Evolutionary conservation across 2,329 filamentous ascomycete genomes (phyloP).

Genomic region (Tolypocladium pustulatum): DNA sequence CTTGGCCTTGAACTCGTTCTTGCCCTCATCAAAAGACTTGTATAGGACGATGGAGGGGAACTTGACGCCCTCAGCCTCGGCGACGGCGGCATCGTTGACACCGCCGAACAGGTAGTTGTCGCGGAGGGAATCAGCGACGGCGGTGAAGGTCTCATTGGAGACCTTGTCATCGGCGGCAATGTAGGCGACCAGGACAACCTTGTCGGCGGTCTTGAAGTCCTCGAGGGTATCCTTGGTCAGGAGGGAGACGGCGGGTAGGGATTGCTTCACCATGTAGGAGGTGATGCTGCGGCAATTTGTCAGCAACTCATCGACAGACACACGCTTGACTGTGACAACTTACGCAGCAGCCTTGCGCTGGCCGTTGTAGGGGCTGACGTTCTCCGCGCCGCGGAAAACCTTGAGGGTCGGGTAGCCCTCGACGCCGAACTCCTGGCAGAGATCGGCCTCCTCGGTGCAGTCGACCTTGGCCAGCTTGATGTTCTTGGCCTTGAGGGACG

Average conservation of each 20-base stretch:
- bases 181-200: constrained; percentile 90
- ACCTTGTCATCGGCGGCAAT: constrained; percentile 70
- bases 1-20: constrained; percentile 67
- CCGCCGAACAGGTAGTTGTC: constrained; percentile 91
- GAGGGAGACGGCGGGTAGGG: constrained; percentile 79
- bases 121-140: constrained; percentile 64
- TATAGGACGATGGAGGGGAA: constrained; percentile 85
- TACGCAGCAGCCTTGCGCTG: constrained; percentile 76
- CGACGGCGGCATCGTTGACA: constrained; percentile 70
- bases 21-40: constrained; percentile 97
- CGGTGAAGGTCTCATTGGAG: constrained; percentile 74
- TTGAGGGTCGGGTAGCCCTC: constrained; percentile 98
- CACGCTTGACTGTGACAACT: constrained; percentile 18
- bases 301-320: constrained; percentile 6
- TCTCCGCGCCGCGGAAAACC: constrained; percentile 89
- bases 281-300: constrained; percentile 37
- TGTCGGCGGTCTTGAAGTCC: constrained; percentile 96
- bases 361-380: constrained; percentile 72
- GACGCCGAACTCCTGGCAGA: constrained; percentile 83
- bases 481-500: constrained; percentile 76
- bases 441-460: constrained; percentile 87
- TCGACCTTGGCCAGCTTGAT: constrained; percentile 81
- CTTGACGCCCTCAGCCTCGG: constrained; percentile 82
- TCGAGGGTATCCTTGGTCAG: constrained; percentile 75
- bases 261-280: constrained; percentile 97